A percentile compares a stretch with the other conserved stretches of the same genome.
Evolutionary conservation across 164 flowering plant species (phyloP).

Genomic region (Cinnamomum chago): DNA sequence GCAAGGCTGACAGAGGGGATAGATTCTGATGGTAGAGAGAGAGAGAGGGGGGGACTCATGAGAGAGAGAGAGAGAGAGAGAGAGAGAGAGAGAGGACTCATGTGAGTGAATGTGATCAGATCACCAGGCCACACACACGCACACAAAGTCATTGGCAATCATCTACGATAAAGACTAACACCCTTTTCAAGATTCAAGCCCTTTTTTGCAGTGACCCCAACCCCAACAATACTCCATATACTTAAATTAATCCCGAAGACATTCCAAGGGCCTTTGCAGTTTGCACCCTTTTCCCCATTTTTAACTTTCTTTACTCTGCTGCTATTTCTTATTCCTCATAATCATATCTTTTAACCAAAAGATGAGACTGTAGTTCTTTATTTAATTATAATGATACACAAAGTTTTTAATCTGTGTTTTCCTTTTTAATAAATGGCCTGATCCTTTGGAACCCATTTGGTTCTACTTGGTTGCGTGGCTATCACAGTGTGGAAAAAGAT

Average conservation of each 20-base stretch:
- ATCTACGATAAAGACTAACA: constrained; percentile 23
- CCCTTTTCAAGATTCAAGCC: constrained; percentile 24
- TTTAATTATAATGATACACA: not conserved
- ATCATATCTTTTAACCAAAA: not conserved
- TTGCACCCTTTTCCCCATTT: not conserved
- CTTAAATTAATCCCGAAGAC: not conserved
- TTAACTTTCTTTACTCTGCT: not conserved
- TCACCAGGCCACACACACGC: not conserved
- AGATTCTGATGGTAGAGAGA: no score
- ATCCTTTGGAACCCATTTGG: not conserved
- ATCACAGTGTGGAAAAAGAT: no score
- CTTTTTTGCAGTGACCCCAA: constrained; percentile 7
- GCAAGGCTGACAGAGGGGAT: no score
- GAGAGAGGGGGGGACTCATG: no score
- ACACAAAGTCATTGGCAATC: constrained; percentile 21
- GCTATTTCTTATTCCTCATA: not conserved
- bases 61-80: no score
- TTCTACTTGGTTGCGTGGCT: no score
- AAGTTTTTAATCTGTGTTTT: not conserved
- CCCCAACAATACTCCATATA: not conserved
- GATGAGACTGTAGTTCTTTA: not conserved
- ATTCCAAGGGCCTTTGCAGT: not conserved
- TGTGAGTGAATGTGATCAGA: not conserved
- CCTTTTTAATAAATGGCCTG: not conserved
- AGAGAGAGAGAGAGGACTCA: not conserved